These are phyloP conservation scores for Senna tora DNA, from an alignment of 306 rosid genomes.

Conservation along the genomic window DNA sequence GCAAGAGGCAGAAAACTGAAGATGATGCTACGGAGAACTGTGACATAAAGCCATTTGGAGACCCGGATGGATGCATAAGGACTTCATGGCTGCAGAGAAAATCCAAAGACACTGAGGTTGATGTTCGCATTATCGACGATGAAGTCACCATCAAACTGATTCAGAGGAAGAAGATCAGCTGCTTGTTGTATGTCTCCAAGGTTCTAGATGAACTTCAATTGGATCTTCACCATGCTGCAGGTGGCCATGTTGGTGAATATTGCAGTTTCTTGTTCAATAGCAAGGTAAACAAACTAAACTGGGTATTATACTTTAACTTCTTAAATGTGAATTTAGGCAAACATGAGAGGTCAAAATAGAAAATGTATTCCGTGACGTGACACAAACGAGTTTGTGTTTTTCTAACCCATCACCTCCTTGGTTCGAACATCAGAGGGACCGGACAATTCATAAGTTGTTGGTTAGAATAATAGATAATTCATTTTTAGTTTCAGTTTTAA, in stretches of 20 bases:
- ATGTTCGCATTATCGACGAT: conserved; percentile 79
- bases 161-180: conserved; percentile 78
- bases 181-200: conserved; percentile 70
- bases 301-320: too few species aligned
- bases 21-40: conserved; percentile 63
- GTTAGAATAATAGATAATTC: too few species aligned
- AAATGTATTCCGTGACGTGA: too few species aligned
- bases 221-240: conserved; percentile 93
- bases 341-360: too few species aligned
- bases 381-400: too few species aligned
- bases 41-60: conserved; percentile 69
- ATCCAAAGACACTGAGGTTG: conserved; percentile 91
- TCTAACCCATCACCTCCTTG: too few species aligned
- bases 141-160: conserved; percentile 88
- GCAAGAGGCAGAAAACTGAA: conserved; percentile 66
- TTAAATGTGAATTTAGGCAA: too few species aligned
- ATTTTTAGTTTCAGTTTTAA: too few species aligned
- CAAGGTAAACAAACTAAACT: conserved; percentile 51
- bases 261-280: conserved; percentile 94
- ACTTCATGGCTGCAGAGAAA: conserved; percentile 98
- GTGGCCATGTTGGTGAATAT: conserved; percentile 93
- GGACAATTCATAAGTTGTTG: too few species aligned
- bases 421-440: too few species aligned
- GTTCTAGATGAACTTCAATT: conserved; percentile 84
- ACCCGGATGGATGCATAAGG: conserved; percentile 62